These are phyloP conservation scores for Melampsora americana DNA, from an alignment of 1,284 basidiomycete species.

Conservation along the genomic window DNA sequence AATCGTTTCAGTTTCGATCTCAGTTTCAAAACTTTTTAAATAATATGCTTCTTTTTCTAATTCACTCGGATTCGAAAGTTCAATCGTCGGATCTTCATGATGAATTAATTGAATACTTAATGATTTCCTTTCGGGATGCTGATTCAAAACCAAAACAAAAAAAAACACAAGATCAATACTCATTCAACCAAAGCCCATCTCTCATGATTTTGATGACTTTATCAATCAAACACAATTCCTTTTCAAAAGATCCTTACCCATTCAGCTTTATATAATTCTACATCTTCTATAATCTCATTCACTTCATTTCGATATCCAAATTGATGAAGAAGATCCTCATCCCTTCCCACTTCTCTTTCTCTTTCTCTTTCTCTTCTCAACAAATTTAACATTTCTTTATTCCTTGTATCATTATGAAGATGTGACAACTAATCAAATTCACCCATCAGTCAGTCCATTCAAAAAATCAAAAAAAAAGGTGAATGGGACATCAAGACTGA, in stretches of 20 bases:
- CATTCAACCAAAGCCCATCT: not conserved
- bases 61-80: not conserved
- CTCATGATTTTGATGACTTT: not conserved
- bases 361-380: slow-evolving; percentile 28
- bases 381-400: slow-evolving; percentile 32
- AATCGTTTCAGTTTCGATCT: not conserved
- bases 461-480: not conserved
- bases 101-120: slow-evolving; percentile 34
- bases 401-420: slow-evolving; percentile 37
- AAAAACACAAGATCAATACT: no score
- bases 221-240: not conserved
- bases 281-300: slow-evolving; percentile 28
- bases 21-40: not conserved
- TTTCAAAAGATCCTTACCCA: slow-evolving; percentile 29
- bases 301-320: slow-evolving; percentile 38
- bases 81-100: slow-evolving; percentile 32
- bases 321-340: not conserved
- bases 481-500: not conserved
- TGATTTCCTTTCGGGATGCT: slow-evolving; percentile 41
- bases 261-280: slow-evolving; percentile 39
- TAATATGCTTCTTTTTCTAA: not conserved
- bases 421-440: slow-evolving; percentile 27
- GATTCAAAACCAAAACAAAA: not conserved
- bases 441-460: not conserved
- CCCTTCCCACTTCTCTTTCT: slow-evolving; percentile 1